Evolutionary conservation across 805 yeast species (phyloP), one percentile per base, ranked within the genome.

Genomic region (Kazachstania martiniae): DNA sequence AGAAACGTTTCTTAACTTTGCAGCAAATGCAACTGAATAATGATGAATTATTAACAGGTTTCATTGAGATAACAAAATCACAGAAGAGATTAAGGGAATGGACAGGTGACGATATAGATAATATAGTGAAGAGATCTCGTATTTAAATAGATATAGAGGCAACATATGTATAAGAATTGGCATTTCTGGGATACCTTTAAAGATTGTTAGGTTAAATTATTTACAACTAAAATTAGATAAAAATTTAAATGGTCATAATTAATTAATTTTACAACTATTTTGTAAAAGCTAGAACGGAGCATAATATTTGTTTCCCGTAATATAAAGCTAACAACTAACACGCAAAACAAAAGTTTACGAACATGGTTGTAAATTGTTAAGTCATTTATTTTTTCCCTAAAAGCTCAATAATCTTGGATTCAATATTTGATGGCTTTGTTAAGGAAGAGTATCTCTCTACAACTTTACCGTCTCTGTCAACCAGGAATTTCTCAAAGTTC

Each of bases 401-500:
- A 36, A 77, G 62, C 41, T 61, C 62, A 52, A 76, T 78, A 42
- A 84, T 72, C 33, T 70, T 71, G 26, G 65, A 50, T 37, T 72
- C 77, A 29, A 86, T 54, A 17, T 69, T 58, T 13, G 58, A 49
- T 16, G 97, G 97, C 32, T 75, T 66, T 25, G 83, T 74, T 33
- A 74, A 56, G 8, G 94, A 74, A n/a, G 78, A 68, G 60, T 65
- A 77, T 46, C 95, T 70, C 36, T 58, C 61, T 27, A 61, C 61
- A 21, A 77, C 84, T 0, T 58, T 42, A 18, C 85, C 85, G 2
- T 66, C 39, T 34, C 62, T 61, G 50, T 69, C 70, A 21, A 77
- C 52, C 31, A 77, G 37, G 48, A 77, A 77, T 61, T 81, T 81
- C 48, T 80, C 89, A 49, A 81, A 81, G 58, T 81, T 81, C 93